Evolutionary conservation across 2,329 filamentous ascomycete genomes (phyloP), one percentile per base, ranked within the genome.

Genomic region (Penicillium sp.): DNA sequence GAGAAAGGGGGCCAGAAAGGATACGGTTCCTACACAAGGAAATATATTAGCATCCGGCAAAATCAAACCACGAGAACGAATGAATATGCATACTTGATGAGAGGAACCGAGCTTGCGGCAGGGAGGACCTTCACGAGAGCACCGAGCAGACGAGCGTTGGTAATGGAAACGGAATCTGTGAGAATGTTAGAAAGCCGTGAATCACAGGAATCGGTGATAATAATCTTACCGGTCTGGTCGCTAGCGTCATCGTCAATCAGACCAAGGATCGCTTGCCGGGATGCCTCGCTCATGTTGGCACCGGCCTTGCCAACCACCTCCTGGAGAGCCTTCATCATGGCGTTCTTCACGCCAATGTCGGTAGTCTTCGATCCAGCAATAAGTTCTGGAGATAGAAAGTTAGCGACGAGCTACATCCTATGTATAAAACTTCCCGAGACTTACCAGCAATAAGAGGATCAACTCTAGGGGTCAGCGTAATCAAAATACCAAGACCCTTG

Each of bases 271-370:
- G 92, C 87, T 59, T 87, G 84, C 54, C 92, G 87, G 47, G 93
- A 97, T 23, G 87, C 79, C 68, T 97, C 94, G 67, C 90, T 92
- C 94, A 99, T 99, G 76, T 93, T 97, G 57, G 83, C 82, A 53
- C 94, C 94, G 19, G 92, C 93, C 76, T 96, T 96, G 80, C 91
- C 93, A 59, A 99, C 88, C 31, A 99, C 94, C 71, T 97, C 93
- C 71, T 95, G 97, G 45, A 99, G 78, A 3, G 94, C 94, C 79
- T 95, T 96, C 68, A 99, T 83, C 94, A 99, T 99, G 29, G 94
- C 94, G 64, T 89, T 94, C 76, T 86, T 90, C 62, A 99, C 94
- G 45, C 93, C 93, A 6, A 86, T 71, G 70, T 97, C 93, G 2
- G 85, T 79, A 0, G 94, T 97, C 80, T 93, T 97, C 27, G 92